Percentiles rank a stretch among this genome's conserved stretches.
Conservation (phyloP, 2,329 filamentous ascomycete species). For the Ceratocystis alfenasii region DNA sequence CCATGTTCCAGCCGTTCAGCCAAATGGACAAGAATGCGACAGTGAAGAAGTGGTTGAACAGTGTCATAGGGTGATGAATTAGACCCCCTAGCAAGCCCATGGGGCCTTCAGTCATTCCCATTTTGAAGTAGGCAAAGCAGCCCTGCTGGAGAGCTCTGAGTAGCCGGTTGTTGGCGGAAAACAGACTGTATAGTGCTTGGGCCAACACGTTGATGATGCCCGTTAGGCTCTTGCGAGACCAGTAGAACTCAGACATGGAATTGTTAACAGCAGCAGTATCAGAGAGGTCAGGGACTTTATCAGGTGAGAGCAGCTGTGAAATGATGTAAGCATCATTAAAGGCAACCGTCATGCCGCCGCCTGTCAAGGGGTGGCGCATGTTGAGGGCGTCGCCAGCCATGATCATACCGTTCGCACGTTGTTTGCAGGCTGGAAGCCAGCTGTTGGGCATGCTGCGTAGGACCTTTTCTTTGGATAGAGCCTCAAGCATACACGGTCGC, state of each 20-base stretch:
- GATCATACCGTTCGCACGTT: conserved; percentile 50
- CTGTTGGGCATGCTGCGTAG: conserved; percentile 86
- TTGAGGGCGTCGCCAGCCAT: conserved; percentile 92
- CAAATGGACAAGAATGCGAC: conserved; percentile 84
- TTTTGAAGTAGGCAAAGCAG: conserved; percentile 86
- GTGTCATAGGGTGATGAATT: conserved; percentile 60
- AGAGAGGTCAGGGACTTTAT: conserved; percentile 54
- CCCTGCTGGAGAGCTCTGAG: conserved; percentile 73
- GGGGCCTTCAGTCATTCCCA: conserved; percentile 63
- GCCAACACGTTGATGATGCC: conserved; percentile 96
- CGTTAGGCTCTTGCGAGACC: conserved; percentile 68
- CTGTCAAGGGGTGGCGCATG: conserved; percentile 97
- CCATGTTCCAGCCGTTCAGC: conserved; percentile 37
- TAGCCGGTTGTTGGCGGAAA: conserved; percentile 69
- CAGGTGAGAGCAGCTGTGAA: conserved; percentile 58
- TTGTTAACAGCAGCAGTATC: conserved; percentile 53
- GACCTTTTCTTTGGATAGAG: conserved; percentile 66
- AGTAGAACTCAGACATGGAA: conserved; percentile 70
- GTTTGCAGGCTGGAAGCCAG: conserved; percentile 66
- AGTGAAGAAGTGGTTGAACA: conserved; percentile 88
- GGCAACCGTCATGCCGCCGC: conserved; percentile 95
- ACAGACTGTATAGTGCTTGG: conserved; percentile 81
- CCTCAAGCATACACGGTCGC: conserved; percentile 60
- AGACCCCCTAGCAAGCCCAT: conserved; percentile 72
- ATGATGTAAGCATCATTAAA: conserved; percentile 84